Percentiles rank a stretch among this genome's conserved stretches.
Evolutionary conservation across 352 stramenopile species (phyloP).

Genomic region (Pythium sp.): DNA sequence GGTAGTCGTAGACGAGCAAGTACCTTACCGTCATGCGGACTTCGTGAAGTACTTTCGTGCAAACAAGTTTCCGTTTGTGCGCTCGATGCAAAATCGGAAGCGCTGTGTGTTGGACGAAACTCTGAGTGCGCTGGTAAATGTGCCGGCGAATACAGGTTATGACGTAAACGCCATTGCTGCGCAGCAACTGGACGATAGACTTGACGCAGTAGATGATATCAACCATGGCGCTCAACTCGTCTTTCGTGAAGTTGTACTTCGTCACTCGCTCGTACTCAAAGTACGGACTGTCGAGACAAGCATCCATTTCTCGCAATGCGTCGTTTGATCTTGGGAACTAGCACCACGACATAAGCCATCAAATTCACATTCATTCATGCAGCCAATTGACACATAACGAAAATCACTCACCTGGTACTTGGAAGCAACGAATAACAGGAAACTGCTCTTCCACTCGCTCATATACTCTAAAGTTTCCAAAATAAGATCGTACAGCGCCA

Average conservation of each 20-base stretch:
- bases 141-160: conserved; percentile 41
- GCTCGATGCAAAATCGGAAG: conserved; percentile 77
- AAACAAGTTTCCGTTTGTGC: conserved; percentile 79
- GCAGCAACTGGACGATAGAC: conserved; percentile 46
- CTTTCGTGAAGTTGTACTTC: conserved; percentile 61
- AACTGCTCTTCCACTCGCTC: conserved; percentile 54
- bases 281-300: conserved; percentile 29
- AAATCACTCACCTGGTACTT: conserved; percentile 47
- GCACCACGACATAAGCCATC: neutral
- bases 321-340: conserved; percentile 37
- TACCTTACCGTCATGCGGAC: conserved; percentile 53
- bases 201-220: conserved; percentile 76
- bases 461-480: conserved; percentile 36
- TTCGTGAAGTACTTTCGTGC: conserved; percentile 68
- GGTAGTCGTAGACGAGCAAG: neutral
- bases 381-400: neutral
- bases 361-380: neutral
- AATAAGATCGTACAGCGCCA: conserved; percentile 26
- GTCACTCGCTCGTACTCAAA: conserved; percentile 72
- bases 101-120: conserved; percentile 72
- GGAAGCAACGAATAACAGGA: conserved; percentile 48
- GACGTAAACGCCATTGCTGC: conserved; percentile 28
- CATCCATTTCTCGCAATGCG: conserved; percentile 23
- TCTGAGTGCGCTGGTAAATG: conserved; percentile 66
- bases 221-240: conserved; percentile 58